Conservation (phyloP, 1,284 basidiomycete genomes). For the Ceratobasidium sp. region DNA sequence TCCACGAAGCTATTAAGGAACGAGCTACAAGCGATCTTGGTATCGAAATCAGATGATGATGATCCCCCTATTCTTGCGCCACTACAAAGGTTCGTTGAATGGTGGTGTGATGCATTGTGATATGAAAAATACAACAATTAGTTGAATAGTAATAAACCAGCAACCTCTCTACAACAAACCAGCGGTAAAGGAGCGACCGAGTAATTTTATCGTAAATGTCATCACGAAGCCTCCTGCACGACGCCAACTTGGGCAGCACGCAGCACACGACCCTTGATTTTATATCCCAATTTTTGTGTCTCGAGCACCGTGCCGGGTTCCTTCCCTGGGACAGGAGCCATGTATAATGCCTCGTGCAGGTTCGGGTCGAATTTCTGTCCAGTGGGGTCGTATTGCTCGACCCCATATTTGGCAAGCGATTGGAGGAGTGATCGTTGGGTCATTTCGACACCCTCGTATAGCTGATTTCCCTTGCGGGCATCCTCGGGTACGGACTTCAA, state of each 20-base stretch:
- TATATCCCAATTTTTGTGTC: constrained; percentile 92
- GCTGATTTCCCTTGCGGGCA: constrained; percentile 63
- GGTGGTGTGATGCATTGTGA: constrained; percentile 82
- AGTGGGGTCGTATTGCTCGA: constrained; percentile 91
- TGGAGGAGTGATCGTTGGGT: constrained; percentile 92
- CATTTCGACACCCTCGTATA: constrained; percentile 90
- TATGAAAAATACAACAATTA: constrained; percentile 54
- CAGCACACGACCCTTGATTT: constrained; percentile 91
- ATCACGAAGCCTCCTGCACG: constrained; percentile 70
- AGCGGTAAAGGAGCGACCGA: constrained; percentile 45
- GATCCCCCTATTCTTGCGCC: neutral
- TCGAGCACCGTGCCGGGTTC: constrained; percentile 92
- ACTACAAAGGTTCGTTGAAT: constrained; percentile 30
- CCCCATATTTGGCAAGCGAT: constrained; percentile 91
- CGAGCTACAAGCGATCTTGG: constrained; percentile 60
- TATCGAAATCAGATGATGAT: constrained; percentile 60
- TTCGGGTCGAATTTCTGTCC: constrained; percentile 97
- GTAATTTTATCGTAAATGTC: constrained; percentile 5
- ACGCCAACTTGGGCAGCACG: constrained; percentile 98
- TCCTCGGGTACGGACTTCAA: constrained; percentile 82
- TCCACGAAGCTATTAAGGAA: constrained; percentile 69
- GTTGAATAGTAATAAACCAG: constrained; percentile 53
- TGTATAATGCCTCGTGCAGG: constrained; percentile 94
- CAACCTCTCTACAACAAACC: constrained; percentile 13
- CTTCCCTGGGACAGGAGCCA: constrained; percentile 89